Evolutionary conservation across 345 rosid genomes (phyloP).

Genomic region (Rubroshorea leprosula): DNA sequence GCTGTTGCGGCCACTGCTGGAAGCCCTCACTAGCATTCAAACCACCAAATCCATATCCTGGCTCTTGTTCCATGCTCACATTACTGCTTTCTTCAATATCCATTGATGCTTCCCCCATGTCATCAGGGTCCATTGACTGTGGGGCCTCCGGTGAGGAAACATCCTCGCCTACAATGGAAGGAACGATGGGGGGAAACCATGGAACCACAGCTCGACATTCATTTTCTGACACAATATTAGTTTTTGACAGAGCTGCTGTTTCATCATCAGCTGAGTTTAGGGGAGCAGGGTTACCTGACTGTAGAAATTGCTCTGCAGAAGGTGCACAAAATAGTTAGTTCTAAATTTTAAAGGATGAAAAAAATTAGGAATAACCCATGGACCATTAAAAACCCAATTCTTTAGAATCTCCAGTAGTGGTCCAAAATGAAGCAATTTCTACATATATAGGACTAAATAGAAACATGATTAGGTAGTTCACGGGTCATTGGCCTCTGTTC

Average conservation of each 20-base stretch:
- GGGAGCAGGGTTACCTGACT: neutral
- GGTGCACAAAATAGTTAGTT: neutral
- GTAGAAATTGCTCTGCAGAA: neutral
- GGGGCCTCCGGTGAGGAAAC: conserved; percentile 9
- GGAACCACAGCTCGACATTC: conserved; percentile 49
- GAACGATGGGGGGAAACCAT: conserved; percentile 40
- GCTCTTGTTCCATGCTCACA: neutral
- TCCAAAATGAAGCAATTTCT: no score
- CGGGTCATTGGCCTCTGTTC: no score
- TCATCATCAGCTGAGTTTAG: neutral
- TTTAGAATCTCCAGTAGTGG: no score
- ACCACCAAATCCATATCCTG: neutral
- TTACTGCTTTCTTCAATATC: conserved; percentile 1
- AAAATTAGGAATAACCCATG: no score
- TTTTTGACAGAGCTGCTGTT: neutral
- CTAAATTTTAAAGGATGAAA: neutral
- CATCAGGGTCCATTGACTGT: conserved; percentile 44
- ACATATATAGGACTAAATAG: no score
- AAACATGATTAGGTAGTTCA: no score
- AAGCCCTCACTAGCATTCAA: neutral
- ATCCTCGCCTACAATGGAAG: conserved; percentile 2
- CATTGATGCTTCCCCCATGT: conserved; percentile 2
- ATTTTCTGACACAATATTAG: neutral
- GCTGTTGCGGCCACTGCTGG: conserved; percentile 7
- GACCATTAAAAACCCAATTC: neutral